Percentiles rank a stretch among this genome's conserved stretches.
These are phyloP conservation scores for Nakazawaea ishiwadae DNA, from an alignment of 805 yeast species.

Conservation along the genomic window DNA sequence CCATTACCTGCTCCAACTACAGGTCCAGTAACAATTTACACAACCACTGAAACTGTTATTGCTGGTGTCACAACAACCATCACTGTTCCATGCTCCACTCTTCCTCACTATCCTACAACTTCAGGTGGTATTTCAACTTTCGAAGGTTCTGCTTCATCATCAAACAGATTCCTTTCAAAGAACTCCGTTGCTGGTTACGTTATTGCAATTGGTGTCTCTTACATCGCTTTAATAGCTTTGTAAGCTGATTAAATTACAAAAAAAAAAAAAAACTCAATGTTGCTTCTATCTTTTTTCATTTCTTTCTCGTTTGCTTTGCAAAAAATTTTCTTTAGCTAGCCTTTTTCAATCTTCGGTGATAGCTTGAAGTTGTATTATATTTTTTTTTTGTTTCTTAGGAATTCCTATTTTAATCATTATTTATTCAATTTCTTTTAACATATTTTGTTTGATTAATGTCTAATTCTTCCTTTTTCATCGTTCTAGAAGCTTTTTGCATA, in stretches of 20 bases:
- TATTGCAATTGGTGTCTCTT: conserved; percentile 1
- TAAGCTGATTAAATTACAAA: too few species aligned
- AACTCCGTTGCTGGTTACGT: conserved; percentile 4
- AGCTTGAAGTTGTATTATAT: neutral
- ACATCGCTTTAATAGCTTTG: conserved; percentile 3
- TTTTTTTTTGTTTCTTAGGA: neutral
- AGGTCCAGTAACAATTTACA: conserved; percentile 12
- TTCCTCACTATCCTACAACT: neutral
- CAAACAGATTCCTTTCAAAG: conserved; percentile 1
- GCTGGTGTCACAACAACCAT: conserved; percentile 26
- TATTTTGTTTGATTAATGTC: too few species aligned
- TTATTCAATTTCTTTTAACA: neutral
- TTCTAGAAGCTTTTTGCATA: too few species aligned
- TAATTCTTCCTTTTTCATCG: too few species aligned
- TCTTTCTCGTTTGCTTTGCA: neutral
- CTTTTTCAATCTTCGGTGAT: neutral
- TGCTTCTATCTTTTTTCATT: conserved; percentile 2
- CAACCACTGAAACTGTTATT: conserved; percentile 11
- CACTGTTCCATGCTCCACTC: conserved; percentile 12
- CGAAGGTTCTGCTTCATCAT: conserved; percentile 11
- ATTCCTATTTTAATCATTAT: neutral
- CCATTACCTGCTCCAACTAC: conserved; percentile 9
- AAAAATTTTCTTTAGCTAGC: neutral
- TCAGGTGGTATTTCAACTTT: conserved; percentile 9
- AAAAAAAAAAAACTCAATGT: too few species aligned